Percentiles rank a stretch among this genome's conserved stretches.
phyloP scores from a whole-genome alignment of 805 yeast species.

The Myxozyma geophila region DNA sequence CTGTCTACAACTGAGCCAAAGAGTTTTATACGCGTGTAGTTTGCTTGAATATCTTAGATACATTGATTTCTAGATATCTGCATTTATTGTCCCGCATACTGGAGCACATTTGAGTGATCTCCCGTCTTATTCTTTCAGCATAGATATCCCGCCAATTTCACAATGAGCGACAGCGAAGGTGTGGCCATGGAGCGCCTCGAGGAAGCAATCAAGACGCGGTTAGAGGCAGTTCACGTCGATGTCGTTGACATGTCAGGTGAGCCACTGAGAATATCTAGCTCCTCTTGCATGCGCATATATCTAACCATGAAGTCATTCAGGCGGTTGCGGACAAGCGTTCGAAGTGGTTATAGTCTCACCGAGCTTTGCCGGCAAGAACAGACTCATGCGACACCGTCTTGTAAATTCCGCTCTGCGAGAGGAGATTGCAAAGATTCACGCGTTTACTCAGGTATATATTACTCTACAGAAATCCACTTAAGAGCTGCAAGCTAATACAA shows the following conservation, averaged over 20 bases:
- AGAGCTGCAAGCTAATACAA: not conserved
- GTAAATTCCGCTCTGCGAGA: slow-evolving; percentile 80
- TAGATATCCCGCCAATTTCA: not conserved
- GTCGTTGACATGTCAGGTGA: slow-evolving; percentile 68
- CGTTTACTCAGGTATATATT: slow-evolving; percentile 84
- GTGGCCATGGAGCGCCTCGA: slow-evolving; percentile 46
- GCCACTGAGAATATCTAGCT: not conserved
- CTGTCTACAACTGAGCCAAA: too few species aligned
- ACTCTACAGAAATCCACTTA: not conserved
- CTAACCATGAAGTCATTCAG: slow-evolving; percentile 42
- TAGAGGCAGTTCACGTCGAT: slow-evolving; percentile 67
- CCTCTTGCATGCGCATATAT: not conserved
- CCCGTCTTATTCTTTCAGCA: not conserved
- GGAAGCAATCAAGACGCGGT: slow-evolving; percentile 56
- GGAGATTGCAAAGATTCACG: slow-evolving; percentile 88
- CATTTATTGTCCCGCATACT: too few species aligned
- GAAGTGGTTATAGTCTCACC: slow-evolving; percentile 85
- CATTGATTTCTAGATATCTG: too few species aligned
- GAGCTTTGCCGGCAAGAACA: slow-evolving; percentile 77
- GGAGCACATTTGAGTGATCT: too few species aligned
- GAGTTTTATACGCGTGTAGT: too few species aligned
- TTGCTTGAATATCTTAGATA: too few species aligned
- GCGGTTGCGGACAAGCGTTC: slow-evolving; percentile 98
- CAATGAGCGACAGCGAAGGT: slow-evolving; percentile 13
- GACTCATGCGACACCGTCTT: slow-evolving; percentile 80